Percentiles rank a stretch among this genome's conserved stretches.
Evolutionary conservation across 2,329 filamentous ascomycete species (phyloP).

Genomic region (Microcyclospora tardicrescens): DNA sequence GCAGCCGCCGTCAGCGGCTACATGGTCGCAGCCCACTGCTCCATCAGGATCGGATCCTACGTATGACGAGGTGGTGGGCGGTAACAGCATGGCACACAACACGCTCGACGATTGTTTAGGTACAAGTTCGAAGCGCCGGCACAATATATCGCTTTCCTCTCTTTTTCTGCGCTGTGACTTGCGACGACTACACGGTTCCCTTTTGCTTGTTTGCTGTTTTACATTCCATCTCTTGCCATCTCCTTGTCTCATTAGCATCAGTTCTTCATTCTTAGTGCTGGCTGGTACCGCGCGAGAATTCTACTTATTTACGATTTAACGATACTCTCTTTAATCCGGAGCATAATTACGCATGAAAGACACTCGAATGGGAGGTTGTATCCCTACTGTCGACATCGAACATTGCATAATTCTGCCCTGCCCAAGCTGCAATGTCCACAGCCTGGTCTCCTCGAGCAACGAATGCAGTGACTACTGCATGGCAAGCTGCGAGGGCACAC

Average conservation of each 20-base stretch:
- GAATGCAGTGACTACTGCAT: conserved; percentile 1
- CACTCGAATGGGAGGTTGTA: background rate
- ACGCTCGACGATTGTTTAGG: background rate
- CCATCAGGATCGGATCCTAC: background rate
- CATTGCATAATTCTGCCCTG: background rate
- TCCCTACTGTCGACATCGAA: background rate
- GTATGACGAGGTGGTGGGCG: background rate
- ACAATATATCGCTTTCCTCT: background rate
- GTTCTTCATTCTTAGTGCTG: background rate
- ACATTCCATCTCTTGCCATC: background rate
- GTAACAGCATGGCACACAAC: conserved; percentile 1
- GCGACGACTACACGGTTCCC: background rate
- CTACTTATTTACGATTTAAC: background rate
- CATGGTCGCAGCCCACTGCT: conserved; percentile 7
- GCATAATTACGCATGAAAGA: background rate
- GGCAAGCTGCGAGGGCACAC: background rate
- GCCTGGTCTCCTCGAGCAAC: background rate
- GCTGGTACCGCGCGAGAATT: background rate
- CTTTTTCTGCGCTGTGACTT: background rate
- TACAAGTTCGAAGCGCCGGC: background rate
- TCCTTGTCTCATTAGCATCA: background rate
- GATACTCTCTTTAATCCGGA: background rate
- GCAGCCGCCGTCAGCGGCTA: conserved; percentile 9
- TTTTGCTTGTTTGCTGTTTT: background rate
- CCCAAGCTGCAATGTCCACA: conserved; percentile 7